Percentiles rank a stretch among this genome's conserved stretches.
Evolutionary conservation across 1,139 yeast genomes (phyloP).

Genomic region (Pichia sp.): DNA sequence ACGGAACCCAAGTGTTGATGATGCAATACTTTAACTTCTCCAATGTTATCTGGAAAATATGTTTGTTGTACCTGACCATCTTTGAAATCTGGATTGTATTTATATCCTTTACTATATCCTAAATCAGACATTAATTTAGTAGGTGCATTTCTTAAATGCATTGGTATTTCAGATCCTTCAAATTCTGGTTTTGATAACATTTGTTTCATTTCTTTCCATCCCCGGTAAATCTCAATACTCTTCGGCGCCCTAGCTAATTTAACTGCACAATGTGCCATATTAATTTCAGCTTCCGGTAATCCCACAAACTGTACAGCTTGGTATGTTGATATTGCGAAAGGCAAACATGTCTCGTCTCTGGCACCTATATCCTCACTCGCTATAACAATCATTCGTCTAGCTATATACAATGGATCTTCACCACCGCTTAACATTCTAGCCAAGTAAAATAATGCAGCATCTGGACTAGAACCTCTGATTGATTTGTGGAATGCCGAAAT

Average conservation of each 20-base stretch:
- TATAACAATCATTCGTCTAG: slow-evolving; percentile 84
- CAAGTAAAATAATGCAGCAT: slow-evolving; percentile 82
- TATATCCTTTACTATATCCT: slow-evolving; percentile 79
- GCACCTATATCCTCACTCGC: slow-evolving; percentile 90
- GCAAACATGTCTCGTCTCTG: slow-evolving; percentile 74
- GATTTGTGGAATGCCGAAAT: slow-evolving; percentile 93
- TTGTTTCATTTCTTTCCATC: slow-evolving; percentile 59
- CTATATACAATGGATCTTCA: slow-evolving; percentile 89
- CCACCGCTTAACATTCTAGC: slow-evolving; percentile 88
- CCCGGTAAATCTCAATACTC: slow-evolving; percentile 77
- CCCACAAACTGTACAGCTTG: slow-evolving; percentile 92
- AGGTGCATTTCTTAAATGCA: slow-evolving; percentile 90
- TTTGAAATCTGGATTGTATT: slow-evolving; percentile 74
- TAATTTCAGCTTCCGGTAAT: slow-evolving; percentile 89
- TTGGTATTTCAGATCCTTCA: slow-evolving; percentile 59
- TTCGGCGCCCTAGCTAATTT: slow-evolving; percentile 81
- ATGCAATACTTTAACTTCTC: slow-evolving; percentile 31
- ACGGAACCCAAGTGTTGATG: slow-evolving; percentile 38
- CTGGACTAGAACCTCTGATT: slow-evolving; percentile 78
- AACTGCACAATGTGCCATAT: slow-evolving; percentile 87
- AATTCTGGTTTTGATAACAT: slow-evolving; percentile 57
- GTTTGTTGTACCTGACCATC: slow-evolving; percentile 70
- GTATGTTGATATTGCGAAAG: slow-evolving; percentile 80
- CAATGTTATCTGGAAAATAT: slow-evolving; percentile 54
- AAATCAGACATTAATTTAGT: slow-evolving; percentile 81